These are phyloP conservation scores for Penicillium griseofulvum DNA, from an alignment of 2,329 filamentous ascomycete genomes.

Conservation along the genomic window DNA sequence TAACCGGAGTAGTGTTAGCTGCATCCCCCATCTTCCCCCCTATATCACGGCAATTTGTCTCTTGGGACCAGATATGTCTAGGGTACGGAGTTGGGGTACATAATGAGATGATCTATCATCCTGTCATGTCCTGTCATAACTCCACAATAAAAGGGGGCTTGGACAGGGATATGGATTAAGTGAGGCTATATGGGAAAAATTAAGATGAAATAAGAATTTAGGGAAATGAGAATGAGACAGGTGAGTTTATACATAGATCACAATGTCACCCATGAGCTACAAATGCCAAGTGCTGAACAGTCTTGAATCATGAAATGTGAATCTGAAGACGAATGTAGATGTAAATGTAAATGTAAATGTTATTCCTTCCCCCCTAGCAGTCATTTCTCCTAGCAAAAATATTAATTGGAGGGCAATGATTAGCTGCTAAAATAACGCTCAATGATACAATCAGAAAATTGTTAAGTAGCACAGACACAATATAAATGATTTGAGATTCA, in stretches of 20 bases:
- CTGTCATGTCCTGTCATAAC: neutral
- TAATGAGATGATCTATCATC: neutral
- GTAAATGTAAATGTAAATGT: neutral
- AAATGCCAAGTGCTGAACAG: too few relatives aligned
- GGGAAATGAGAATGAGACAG: neutral
- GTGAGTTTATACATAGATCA: neutral
- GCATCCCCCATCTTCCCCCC: neutral
- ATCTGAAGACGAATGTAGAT: neutral
- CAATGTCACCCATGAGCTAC: neutral
- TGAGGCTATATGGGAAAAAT: neutral
- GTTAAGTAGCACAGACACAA: neutral
- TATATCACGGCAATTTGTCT: neutral
- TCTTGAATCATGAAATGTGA: neutral
- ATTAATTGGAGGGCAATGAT: neutral
- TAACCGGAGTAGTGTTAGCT: neutral
- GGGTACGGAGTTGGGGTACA: neutral
- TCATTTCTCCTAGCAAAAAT: too few relatives aligned
- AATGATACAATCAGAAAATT: neutral
- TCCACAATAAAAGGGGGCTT: neutral
- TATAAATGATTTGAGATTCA: neutral
- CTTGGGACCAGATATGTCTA: neutral
- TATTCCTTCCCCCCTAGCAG: too few relatives aligned
- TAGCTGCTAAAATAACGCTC: neutral
- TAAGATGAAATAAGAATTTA: neutral
- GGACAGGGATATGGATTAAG: neutral